Conservation (phyloP, 1,139 yeast species). For the Casaregolazyma suthepensis region DNA sequence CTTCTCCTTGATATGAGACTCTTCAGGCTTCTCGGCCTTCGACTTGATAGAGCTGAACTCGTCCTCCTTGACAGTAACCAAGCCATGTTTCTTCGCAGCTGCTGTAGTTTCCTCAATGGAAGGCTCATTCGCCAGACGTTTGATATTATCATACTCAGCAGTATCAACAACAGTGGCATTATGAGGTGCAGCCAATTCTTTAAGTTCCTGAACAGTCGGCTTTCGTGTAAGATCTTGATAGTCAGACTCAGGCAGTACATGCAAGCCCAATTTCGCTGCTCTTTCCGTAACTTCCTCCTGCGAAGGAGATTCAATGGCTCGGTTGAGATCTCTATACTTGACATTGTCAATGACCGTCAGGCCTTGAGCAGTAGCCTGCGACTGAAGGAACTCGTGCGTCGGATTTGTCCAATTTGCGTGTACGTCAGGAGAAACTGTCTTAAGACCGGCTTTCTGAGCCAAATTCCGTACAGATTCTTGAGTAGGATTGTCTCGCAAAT, state of each 20-base stretch:
- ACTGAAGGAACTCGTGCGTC: conserved; percentile 15
- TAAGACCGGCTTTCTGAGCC: conserved; percentile 32
- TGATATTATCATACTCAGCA: conserved; percentile 22
- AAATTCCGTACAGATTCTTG: conserved; percentile 32
- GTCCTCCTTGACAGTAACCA: conserved; percentile 42
- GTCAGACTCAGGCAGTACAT: conserved; percentile 31
- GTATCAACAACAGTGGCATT: conserved; percentile 36
- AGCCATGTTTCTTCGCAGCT: conserved; percentile 26
- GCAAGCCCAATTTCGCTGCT: conserved; percentile 22
- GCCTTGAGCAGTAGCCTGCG: conserved; percentile 18
- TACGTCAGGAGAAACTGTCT: conserved; percentile 26
- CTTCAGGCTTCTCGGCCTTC: conserved; percentile 20
- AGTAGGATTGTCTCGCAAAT: conserved; percentile 16
- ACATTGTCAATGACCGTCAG: conserved; percentile 19
- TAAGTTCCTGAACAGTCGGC: conserved; percentile 17
- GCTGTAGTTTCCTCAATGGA: conserved; percentile 18
- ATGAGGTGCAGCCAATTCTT: conserved; percentile 17
- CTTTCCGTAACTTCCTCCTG: conserved; percentile 22
- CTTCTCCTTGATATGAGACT: conserved; percentile 28
- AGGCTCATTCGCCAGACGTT: conserved; percentile 17
- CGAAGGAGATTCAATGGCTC: conserved; percentile 26
- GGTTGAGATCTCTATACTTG: conserved; percentile 17
- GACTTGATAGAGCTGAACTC: conserved; percentile 23
- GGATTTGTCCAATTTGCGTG: conserved; percentile 16
- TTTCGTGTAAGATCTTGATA: conserved; percentile 18